Evolutionary conservation across 371 early-diverging fungal species (phyloP), one percentile per base, ranked within the genome.

Genomic region (Mortierella sp.): DNA sequence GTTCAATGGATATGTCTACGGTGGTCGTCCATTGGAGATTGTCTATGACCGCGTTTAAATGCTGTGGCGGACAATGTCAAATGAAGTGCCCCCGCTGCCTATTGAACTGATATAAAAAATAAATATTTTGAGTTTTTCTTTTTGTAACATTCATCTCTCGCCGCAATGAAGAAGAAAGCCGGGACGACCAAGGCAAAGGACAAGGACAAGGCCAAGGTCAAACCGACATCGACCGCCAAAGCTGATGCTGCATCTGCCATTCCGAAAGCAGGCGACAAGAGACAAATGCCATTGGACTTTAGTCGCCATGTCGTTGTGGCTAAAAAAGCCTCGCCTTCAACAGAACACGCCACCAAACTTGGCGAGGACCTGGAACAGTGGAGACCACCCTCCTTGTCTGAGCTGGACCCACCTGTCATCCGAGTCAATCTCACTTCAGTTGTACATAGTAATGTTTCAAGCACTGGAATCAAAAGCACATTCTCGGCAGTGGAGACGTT

Each of bases 1-100:
- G 68, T 92, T 92, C 83, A 82, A 92, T 83, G 92, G 92, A 6
- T 92, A 92, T 77, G 73, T 90, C 63, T 92, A 92, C 74, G 92
- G 92, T 70, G 92, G 92, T 0, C 89, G 92, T 44, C 73, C 84
- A 65, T 84, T 92, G 72, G 92, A 92, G 81, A 88, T 92, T 28
- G 54, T 76, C 38, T 76, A 76, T 52, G 77, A 76, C 71, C 77
- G 77, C 50, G 70, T 44, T 19, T 76, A 70, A 70, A 21, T 26
- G 24, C 31, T 19, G 50, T 45, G 72, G 72, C 72, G 72, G 44
- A 19, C 38, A 52, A 28, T 8, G 73, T 73, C 73, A 73, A 73
- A 52, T 38, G 52, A 73, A 19, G 24, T 38, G n/a, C 3, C 38
- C 42, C 48, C 55, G 26, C 54, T 42, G 50, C 50, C 72, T 16